Evolutionary conservation across 2,329 filamentous ascomycete species (phyloP).

Genomic region (Gnomoniopsis sp.): DNA sequence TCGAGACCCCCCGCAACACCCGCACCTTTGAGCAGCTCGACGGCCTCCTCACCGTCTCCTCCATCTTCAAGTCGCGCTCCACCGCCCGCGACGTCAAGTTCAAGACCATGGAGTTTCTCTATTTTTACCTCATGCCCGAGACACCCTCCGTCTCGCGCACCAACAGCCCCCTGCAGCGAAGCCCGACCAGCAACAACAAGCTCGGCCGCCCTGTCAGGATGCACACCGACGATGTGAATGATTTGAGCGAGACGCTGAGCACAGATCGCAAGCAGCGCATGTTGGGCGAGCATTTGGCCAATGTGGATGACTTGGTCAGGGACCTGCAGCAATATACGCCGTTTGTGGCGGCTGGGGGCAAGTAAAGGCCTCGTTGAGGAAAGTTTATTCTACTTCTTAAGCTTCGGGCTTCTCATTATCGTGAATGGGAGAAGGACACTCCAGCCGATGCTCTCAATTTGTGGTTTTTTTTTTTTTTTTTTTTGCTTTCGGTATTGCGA

Average conservation of each 20-base stretch:
- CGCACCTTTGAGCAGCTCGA: slow-evolving; percentile 90
- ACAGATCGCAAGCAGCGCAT: slow-evolving; percentile 81
- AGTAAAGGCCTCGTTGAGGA: not conserved
- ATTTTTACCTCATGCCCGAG: slow-evolving; percentile 98
- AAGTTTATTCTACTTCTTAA: not conserved
- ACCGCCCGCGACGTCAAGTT: slow-evolving; percentile 88
- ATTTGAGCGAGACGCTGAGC: slow-evolving; percentile 50
- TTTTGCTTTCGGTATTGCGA: not conserved
- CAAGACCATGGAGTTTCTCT: slow-evolving; percentile 94
- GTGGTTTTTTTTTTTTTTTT: slow-evolving; percentile 22
- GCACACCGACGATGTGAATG: slow-evolving; percentile 30
- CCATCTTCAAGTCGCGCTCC: slow-evolving; percentile 83
- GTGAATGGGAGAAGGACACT: slow-evolving; percentile 1
- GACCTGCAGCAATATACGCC: slow-evolving; percentile 78
- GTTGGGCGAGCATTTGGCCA: slow-evolving; percentile 73
- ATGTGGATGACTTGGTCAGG: slow-evolving; percentile 79
- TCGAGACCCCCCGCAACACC: slow-evolving; percentile 83
- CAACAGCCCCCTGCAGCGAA: slow-evolving; percentile 53
- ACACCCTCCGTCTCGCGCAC: slow-evolving; percentile 50
- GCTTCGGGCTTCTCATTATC: not conserved
- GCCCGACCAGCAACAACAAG: slow-evolving; percentile 44
- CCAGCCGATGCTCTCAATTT: not conserved
- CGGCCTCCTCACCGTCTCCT: slow-evolving; percentile 86
- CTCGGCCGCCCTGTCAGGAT: slow-evolving; percentile 48
- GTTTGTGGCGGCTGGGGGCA: slow-evolving; percentile 58